Evolutionary conservation across 2,329 filamentous ascomycete species (phyloP), one percentile per base, ranked within the genome.

Genomic region (Macrophomina pseudophaseolina): DNA sequence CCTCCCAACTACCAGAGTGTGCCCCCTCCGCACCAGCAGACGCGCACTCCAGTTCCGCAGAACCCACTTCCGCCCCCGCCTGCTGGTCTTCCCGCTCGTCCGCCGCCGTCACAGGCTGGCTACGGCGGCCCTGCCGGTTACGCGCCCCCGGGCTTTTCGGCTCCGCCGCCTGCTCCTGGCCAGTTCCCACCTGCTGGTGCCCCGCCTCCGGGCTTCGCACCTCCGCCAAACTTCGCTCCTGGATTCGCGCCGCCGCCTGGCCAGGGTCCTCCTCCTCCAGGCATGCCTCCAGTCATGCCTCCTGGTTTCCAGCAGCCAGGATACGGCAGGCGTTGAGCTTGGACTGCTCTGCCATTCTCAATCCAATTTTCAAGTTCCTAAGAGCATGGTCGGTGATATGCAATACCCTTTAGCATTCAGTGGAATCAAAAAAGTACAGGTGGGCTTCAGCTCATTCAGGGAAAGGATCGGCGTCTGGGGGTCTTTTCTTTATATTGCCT

Each of bases 101-200:
- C 90, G n/a, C 90, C 90, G 4, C 88, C 88, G 18, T 87, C 84
- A 16, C 87, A 90, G 72, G 88, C 82, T 59, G 88, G 88, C 1
- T 91, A 90, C 74, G 90, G 89, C 49, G 90, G 90, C 9, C 89
- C 86, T 14, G 83, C 86, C 65, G 80, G 82, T 63, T 85, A 84
- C 72, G 78, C 81, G 56, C 83, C 83, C 3, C 79, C 81, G 49
- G 79, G 82, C 66, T 78, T 79, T 71, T 68, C 74, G 68, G 64
- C 72, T 64, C 66, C 72, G 63, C 70, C 73, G 67, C 73, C 76
- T 14, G 65, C 73, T 68, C 73, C 76, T n/a, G 65, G 23, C 67
- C 72, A 77, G 49, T 66, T 66, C 38, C 65, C 65, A 30, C 76
- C 76, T 38, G 72, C 73, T 67, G 79, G 79, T 66, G 80, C 81